A percentile compares a stretch with the other conserved stretches of the same genome.
These are phyloP conservation scores for Blastobotrys proliferans DNA, from an alignment of 1,139 yeast species.

Conservation along the genomic window DNA sequence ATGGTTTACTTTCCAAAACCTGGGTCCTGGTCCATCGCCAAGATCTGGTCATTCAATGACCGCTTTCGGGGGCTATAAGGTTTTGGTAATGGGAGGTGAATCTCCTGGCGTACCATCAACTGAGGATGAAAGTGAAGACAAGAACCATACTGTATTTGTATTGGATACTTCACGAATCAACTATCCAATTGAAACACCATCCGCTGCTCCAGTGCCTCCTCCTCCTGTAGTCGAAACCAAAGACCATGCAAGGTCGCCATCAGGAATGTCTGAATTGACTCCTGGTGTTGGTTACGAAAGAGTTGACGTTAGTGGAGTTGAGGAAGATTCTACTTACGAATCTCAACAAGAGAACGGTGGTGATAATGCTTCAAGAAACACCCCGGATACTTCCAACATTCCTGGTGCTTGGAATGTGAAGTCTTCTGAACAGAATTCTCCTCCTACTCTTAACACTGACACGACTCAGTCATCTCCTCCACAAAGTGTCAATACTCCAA, in stretches of 20 bases:
- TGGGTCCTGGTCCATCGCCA: slow-evolving; percentile 67
- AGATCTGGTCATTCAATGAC: slow-evolving; percentile 95
- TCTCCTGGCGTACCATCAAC: slow-evolving; percentile 27
- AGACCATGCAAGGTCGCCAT: slow-evolving; percentile 15
- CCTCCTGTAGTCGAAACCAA: neutral
- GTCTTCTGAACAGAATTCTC: neutral
- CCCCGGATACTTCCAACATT: slow-evolving; percentile 17
- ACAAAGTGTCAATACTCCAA: slow-evolving; percentile 11
- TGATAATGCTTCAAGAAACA: neutral
- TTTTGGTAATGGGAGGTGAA: slow-evolving; percentile 91
- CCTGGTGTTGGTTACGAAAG: slow-evolving; percentile 24
- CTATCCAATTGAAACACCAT: slow-evolving; percentile 30
- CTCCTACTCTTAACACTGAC: slow-evolving; percentile 6
- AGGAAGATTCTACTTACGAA: neutral
- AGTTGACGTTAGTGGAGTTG: slow-evolving; percentile 19
- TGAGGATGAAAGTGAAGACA: slow-evolving; percentile 28
- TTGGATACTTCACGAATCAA: slow-evolving; percentile 40
- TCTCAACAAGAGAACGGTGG: neutral
- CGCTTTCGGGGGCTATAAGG: slow-evolving; percentile 59
- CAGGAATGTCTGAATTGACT: slow-evolving; percentile 20
- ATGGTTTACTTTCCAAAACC: slow-evolving; percentile 65
- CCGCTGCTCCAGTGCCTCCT: neutral
- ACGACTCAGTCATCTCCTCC: slow-evolving; percentile 10
- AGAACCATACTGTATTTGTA: slow-evolving; percentile 35
- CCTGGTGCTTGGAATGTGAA: slow-evolving; percentile 24